These are phyloP conservation scores for Cucumis cinereus DNA, from an alignment of 306 rosid genomes.

Conservation along the genomic window DNA sequence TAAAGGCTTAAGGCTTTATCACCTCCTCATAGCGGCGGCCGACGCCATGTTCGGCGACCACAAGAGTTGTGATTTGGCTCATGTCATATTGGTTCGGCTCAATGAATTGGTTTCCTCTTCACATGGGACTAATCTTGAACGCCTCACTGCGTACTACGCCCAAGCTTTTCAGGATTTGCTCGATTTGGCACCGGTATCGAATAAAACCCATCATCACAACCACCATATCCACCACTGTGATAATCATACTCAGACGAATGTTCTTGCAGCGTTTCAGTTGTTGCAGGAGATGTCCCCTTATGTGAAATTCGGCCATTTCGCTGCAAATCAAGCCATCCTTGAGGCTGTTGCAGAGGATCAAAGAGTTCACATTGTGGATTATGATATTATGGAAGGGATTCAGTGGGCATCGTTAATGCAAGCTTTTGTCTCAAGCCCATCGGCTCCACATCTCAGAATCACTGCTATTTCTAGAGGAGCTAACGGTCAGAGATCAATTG, in stretches of 20 bases:
- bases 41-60: constrained; percentile 53
- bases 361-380: constrained; percentile 69
- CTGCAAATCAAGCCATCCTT: constrained; percentile 76
- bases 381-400: constrained; percentile 83
- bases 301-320: constrained; percentile 83
- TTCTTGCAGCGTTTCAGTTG: constrained; percentile 64
- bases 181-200: constrained; percentile 28
- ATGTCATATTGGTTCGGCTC: constrained; percentile 98
- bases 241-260: constrained; percentile 31
- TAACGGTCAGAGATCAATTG: constrained; percentile 32
- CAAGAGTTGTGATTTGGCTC: constrained; percentile 67
- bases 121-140: constrained; percentile 64
- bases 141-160: constrained; percentile 69
- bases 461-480: constrained; percentile 49
- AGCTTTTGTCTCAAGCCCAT: constrained; percentile 39
- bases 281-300: constrained; percentile 86
- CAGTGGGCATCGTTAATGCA: constrained; percentile 90
- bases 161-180: constrained; percentile 54
- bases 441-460: constrained; percentile 56
- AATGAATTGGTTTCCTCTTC: constrained; percentile 58
- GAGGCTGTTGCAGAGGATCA: constrained; percentile 57
- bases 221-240: constrained; percentile 6
- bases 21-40: constrained; percentile 71
- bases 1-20: constrained; percentile 60
- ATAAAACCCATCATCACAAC: not conserved